Percentiles rank a stretch among this genome's conserved stretches.
phyloP scores from a whole-genome alignment of 2,329 filamentous ascomycete species.

The Penicillium sp. region DNA sequence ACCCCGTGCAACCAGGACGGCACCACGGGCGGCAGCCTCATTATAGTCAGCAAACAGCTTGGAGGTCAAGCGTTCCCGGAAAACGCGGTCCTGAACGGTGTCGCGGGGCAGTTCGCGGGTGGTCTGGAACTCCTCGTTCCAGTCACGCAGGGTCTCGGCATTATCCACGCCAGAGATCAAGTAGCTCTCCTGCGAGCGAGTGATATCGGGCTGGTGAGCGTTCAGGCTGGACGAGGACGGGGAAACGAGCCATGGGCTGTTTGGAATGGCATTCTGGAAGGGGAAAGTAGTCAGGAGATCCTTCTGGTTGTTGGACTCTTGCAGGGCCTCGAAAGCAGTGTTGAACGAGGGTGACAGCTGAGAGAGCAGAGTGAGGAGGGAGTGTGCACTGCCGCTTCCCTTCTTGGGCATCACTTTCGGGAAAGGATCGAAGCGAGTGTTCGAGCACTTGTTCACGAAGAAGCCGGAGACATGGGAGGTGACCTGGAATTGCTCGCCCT shows the following conservation, averaged over 20 bases:
- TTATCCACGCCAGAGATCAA: constrained; percentile 87
- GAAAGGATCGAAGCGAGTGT: constrained; percentile 87
- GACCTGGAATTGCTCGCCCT: constrained; percentile 91
- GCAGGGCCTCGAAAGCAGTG: constrained; percentile 67
- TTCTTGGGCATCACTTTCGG: constrained; percentile 74
- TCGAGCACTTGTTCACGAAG: constrained; percentile 94
- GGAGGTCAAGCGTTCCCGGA: constrained; percentile 85
- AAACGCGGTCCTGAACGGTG: constrained; percentile 89
- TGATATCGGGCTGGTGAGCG: constrained; percentile 74
- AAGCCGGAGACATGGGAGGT: constrained; percentile 92
- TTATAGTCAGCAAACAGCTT: constrained; percentile 98
- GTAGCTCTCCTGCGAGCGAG: constrained; percentile 87
- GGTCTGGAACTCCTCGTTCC: constrained; percentile 99
- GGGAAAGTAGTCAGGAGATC: constrained; percentile 91
- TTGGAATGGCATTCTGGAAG: constrained; percentile 88
- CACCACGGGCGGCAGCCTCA: constrained; percentile 86
- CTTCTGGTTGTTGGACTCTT: constrained; percentile 76
- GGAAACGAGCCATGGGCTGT: constrained; percentile 86
- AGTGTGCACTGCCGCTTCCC: constrained; percentile 63
- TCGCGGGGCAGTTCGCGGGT: constrained; percentile 91
- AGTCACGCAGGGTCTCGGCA: constrained; percentile 88
- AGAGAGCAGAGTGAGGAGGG: constrained; percentile 72
- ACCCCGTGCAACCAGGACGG: constrained; percentile 83
- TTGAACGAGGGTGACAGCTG: constrained; percentile 79
- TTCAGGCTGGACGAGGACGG: constrained; percentile 57